Base-by-base conservation (phyloP, 768 basidiomycete genomes). In the Leucocoprinus birnbaumii region DNA sequence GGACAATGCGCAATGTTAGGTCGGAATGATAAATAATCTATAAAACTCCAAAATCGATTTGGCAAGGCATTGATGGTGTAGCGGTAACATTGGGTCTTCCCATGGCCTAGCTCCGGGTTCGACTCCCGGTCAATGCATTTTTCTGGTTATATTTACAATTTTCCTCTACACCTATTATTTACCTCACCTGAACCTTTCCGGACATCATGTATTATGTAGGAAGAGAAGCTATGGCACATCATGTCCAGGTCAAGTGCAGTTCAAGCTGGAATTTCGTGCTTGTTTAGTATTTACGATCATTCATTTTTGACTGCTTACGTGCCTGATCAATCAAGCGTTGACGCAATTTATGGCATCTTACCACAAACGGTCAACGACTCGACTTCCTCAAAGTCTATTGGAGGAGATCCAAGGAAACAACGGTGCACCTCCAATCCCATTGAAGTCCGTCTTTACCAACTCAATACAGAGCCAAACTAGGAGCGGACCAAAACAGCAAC, bases 31-130 rank as follows among this genome's bases (percentile, higher is more conserved):
- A n/a, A n/a, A n/a, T n/a, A n/a, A n/a, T n/a, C n/a, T n/a, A n/a
- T n/a, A n/a, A n/a, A n/a, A n/a, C n/a, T n/a, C n/a, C n/a, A 11
- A 11, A 5, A 5, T 31, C 5, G 6, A 31, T 31, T 31, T 5
- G 11, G 5, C 31, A 11, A 60, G 26, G 73, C 72, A 73, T 73
- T 73, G 73, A 72, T 87, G 83, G 85, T 86, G 85, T 87, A 87
- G 72, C 80, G 86, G 86, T 87, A 87, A 87, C 86, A 87, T 88
- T 85, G 84, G 83, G 84, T 86, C 85, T 87, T 88, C 86, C 86
- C 86, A 87, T 72, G 76, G 76, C 75, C 73, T 76, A 74, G 76
- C 74, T 68, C 74, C 75, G 76, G 75, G 76, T 78, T 78, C 76
- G 76, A 78, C 72, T 78, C 76, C 74, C 75, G 75, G 75, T 69